phyloP scores from a whole-genome alignment of 2,329 filamentous ascomycete species.

The Teratosphaeria pseudoeucalypti region DNA sequence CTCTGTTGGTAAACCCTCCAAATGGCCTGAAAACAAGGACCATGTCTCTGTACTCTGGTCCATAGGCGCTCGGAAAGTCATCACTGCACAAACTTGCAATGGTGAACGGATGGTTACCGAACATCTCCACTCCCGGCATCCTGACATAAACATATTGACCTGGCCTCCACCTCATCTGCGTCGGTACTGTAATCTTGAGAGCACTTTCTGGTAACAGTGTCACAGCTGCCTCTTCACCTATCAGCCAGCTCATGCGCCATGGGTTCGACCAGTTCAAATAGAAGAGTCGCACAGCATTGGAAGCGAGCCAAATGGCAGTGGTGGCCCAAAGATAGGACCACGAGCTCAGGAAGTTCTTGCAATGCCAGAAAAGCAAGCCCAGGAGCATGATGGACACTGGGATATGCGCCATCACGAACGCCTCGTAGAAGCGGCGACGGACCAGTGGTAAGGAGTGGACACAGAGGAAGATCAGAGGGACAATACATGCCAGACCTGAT shows the following conservation, averaged over 20 bases:
- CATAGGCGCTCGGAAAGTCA: constrained; percentile 86
- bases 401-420: constrained; percentile 73
- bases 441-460: constrained; percentile 73
- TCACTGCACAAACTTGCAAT: constrained; percentile 87
- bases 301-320: constrained; percentile 64
- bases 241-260: constrained; percentile 66
- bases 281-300: constrained; percentile 64
- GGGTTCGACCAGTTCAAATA: constrained; percentile 87
- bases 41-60: constrained; percentile 78
- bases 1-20: constrained; percentile 76
- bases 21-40: constrained; percentile 87
- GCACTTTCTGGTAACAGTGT: constrained; percentile 85
- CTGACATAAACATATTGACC: constrained; percentile 92
- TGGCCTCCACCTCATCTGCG: constrained; percentile 82
- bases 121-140: constrained; percentile 81
- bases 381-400: constrained; percentile 73
- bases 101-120: constrained; percentile 94
- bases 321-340: constrained; percentile 84
- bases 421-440: constrained; percentile 68
- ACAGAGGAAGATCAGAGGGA: constrained; percentile 73
- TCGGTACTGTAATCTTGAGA: constrained; percentile 92
- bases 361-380: constrained; percentile 88
- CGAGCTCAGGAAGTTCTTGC: constrained; percentile 79
- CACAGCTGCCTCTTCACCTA: constrained; percentile 84
- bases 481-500: constrained; percentile 55